Base-by-base conservation (phyloP, 2,329 filamentous ascomycete species). In the Fusarium globosum region DNA sequence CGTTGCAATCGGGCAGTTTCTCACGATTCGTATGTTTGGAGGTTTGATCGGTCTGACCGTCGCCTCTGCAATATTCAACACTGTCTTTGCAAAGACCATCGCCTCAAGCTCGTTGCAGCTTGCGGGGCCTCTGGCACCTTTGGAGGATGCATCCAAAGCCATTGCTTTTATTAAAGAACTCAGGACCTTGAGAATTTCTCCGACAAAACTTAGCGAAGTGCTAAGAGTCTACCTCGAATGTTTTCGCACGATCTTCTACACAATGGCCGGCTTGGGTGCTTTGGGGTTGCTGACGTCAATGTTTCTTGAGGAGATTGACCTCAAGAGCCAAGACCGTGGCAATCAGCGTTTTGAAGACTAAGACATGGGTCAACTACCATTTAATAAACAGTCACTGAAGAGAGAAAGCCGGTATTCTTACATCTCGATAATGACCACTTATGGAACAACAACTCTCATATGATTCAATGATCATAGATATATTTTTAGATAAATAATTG, bases 151-250 rank as follows among this genome's bases (percentile, higher is more conserved):
- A 13, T 69, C 66, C 2, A 57, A 36, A 3, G 57, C 66, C 7
- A 26, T 69, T n/a, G 51, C 66, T 1, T 69, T 69, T 15, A 69
- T 69, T 21, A 69, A 69, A 16, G 58, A 57, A 18, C 49, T 69
- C 15, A 14, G 35, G n/a, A 57, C 57, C 0, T 20, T 69, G 4
- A 6, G 33, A 6, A 20, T 64, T 21, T 23, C 58, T 12, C 57
- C 4, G 2, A 6, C 11, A 12, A 38, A 39, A 11, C 39, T 69
- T 1, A 1, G 26, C 3, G 42, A 35, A 3, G 13, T 69, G 3
- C 9, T 64, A 12, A 21, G 11, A 12, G 43, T 52, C 1, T 69
- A 69, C 20, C 49, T 69, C 1, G 36, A 39, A 4, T 64, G 57
- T 16, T 69, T 69, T 4, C 57, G 39, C 1, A 64, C 51, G 0